Base-by-base conservation (phyloP, 768 basidiomycete genomes). In the Auriscalpium orientale region DNA sequence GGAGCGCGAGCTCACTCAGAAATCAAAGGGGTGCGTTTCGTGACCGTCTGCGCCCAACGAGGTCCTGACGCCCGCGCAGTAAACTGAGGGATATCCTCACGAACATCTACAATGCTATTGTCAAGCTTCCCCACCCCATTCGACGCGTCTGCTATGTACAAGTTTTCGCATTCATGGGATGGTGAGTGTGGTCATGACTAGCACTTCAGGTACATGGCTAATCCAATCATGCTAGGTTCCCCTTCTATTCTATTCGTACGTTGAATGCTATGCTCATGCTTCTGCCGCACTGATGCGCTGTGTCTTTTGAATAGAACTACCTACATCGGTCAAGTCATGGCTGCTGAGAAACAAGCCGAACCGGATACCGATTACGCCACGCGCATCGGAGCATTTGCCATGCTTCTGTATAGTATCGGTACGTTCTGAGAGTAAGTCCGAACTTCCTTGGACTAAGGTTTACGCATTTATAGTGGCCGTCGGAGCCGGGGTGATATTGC, bases 151-250 rank as follows among this genome's bases (percentile, higher is more conserved):
- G 95, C 68, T 84, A 87, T 65, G 94, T 97, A 3, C 95, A 98
- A 66, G 71, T 98, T 16, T 95, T 91, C 67, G 94, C 95, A 2
- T 98, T 95, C 68, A 95, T 95, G 91, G 93, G 91, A 61, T 98
- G 95, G 91, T 87, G 63, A 33, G 82, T 72, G 82, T 72, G 12
- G 46, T 12, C 28, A 28, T 28, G 28, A 28, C 28, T 7, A 28
- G 7, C 28, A 4, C 28, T 28, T 28, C 5, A 4, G 28, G 4
- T 28, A 28, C 28, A 2, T 28, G 28, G 35, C 16, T 35, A 49
- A 55, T 44, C 43, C 64, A 49, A 51, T 63, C 20, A 52, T 46
- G 13, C 28, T 46, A 88, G 89, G 91, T 98, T 98, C 66, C 95
- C 95, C 1, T 98, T 75, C 75, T 97, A 43, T 97, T 98, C 71